A percentile compares a stretch with the other conserved stretches of the same genome.
Evolutionary conservation across 352 stramenopile species (phyloP).

Genomic region (Phytophthora lateralis): DNA sequence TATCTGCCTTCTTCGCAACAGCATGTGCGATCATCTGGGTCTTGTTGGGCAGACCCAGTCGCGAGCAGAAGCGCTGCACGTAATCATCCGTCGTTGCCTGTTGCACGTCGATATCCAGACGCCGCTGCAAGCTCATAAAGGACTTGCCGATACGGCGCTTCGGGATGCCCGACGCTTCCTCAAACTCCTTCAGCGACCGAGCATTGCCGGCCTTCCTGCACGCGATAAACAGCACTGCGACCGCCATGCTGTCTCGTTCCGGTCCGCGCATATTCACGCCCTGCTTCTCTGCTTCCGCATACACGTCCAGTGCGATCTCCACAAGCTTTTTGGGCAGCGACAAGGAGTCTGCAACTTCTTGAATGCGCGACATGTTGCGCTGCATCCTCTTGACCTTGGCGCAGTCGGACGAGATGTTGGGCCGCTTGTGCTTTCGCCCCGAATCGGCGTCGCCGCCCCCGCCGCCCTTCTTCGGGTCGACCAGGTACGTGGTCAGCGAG

Average conservation of each 20-base stretch:
- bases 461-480: slow-evolving; percentile 53
- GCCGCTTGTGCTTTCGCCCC: slow-evolving; percentile 51
- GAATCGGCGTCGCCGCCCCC: slow-evolving; percentile 28
- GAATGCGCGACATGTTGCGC: slow-evolving; percentile 66
- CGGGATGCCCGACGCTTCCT: slow-evolving; percentile 68
- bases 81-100: slow-evolving; percentile 79
- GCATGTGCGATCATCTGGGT: slow-evolving; percentile 78
- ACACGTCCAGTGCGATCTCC: slow-evolving; percentile 73
- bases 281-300: slow-evolving; percentile 70
- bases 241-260: slow-evolving; percentile 70
- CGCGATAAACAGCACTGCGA: slow-evolving; percentile 75
- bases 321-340: slow-evolving; percentile 76
- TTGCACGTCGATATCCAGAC: slow-evolving; percentile 64
- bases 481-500: slow-evolving; percentile 73
- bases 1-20: slow-evolving; percentile 78
- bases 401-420: slow-evolving; percentile 64
- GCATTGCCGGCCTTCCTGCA: slow-evolving; percentile 70
- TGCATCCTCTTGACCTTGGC: slow-evolving; percentile 71
- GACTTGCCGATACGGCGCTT: slow-evolving; percentile 85
- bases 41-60: slow-evolving; percentile 72
- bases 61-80: slow-evolving; percentile 78
- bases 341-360: slow-evolving; percentile 68
- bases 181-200: slow-evolving; percentile 78
- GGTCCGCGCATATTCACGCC: slow-evolving; percentile 64
- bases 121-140: slow-evolving; percentile 68